Percentiles rank a stretch among this genome's conserved stretches.
These are phyloP conservation scores for Adiantum capillusveneris DNA, from an alignment of 75 land plant genomes.

Conservation along the genomic window DNA sequence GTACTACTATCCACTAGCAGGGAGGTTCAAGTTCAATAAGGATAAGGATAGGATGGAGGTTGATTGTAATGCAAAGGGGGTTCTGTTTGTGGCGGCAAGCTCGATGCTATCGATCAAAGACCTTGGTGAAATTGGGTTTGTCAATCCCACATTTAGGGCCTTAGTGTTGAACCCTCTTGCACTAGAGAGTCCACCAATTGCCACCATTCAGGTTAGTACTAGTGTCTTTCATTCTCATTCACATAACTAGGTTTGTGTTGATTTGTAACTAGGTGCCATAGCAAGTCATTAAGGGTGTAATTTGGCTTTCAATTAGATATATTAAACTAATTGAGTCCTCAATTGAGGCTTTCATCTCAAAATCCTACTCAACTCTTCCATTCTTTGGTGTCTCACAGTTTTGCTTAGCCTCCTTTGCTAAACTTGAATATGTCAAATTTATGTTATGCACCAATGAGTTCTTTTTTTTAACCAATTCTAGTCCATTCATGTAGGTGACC, in stretches of 20 bases:
- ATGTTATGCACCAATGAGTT: too few relatives aligned
- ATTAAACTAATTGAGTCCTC: too few relatives aligned
- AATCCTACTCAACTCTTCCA: too few relatives aligned
- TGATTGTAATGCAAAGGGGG: slow-evolving; percentile 36
- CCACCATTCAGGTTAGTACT: slow-evolving; percentile 51
- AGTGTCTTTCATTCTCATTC: too few relatives aligned
- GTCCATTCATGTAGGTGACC: slow-evolving; percentile 26
- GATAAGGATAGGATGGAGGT: slow-evolving; percentile 23
- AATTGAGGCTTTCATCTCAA: too few relatives aligned
- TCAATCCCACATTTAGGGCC: slow-evolving; percentile 23
- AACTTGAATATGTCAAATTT: too few relatives aligned
- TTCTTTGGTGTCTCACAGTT: too few relatives aligned
- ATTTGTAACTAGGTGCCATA: too few relatives aligned
- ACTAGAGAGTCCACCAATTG: slow-evolving; percentile 20
- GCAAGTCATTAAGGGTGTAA: too few relatives aligned
- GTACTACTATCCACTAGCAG: slow-evolving; percentile 42
- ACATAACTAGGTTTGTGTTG: too few relatives aligned
- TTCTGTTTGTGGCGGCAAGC: slow-evolving; percentile 22
- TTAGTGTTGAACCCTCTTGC: slow-evolving; percentile 6
- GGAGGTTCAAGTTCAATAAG: slow-evolving; percentile 21
- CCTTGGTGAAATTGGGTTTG: slow-evolving; percentile 25
- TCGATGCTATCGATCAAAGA: slow-evolving; percentile 22
- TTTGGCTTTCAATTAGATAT: too few relatives aligned
- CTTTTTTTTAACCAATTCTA: not conserved
- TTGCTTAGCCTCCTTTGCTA: too few relatives aligned